Conservation (phyloP, 257 asterid genomes). For the Nicotiana otophora region DNA sequence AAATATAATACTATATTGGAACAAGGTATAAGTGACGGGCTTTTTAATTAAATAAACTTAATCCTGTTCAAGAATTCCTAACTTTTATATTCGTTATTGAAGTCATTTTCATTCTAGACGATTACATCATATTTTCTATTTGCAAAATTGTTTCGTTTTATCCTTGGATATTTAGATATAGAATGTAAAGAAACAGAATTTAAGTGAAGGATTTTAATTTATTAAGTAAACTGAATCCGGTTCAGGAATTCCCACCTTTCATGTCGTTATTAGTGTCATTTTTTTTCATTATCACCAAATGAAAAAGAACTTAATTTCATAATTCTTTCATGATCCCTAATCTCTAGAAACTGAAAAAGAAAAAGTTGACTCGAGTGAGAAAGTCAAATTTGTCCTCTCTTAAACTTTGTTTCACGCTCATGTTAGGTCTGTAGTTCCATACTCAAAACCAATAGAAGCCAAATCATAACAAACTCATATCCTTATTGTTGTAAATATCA, state of each 20-base stretch:
- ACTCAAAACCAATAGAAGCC: no score
- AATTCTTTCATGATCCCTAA: not conserved
- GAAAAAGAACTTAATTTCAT: not conserved
- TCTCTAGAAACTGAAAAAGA: not conserved
- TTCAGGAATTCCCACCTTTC: not conserved
- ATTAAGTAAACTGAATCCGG: not conserved
- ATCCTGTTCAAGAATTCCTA: not conserved
- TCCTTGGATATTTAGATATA: not conserved
- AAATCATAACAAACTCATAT: no score
- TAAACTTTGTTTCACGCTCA: no score
- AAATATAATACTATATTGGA: not conserved
- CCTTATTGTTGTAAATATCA: no score
- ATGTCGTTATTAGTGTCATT: not conserved
- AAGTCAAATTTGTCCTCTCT: no score
- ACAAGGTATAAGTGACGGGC: not conserved
- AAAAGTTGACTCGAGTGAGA: no score
- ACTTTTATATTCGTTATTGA: not conserved
- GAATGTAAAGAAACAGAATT: not conserved
- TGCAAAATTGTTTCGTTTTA: not conserved
- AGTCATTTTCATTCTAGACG: conserved; percentile 4
- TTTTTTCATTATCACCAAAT: not conserved
- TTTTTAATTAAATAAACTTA: not conserved
- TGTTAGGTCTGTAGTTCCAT: no score
- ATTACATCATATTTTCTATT: not conserved
- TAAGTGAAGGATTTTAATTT: not conserved